phyloP scores from a whole-genome alignment of 129 eudicot genomes.

The Centrapalus pauciflorus region DNA sequence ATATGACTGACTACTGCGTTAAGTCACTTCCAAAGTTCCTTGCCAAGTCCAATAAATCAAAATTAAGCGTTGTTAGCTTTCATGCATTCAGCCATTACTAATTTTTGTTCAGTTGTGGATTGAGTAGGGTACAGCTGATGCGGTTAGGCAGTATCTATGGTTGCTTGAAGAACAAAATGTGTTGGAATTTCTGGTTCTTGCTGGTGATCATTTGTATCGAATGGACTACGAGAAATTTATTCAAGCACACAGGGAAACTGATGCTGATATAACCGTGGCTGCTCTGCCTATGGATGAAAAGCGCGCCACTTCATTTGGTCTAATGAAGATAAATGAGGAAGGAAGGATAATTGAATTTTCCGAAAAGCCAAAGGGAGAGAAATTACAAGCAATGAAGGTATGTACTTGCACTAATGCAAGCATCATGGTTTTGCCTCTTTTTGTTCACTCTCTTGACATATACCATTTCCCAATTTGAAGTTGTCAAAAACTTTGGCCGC shows the following conservation, averaged over 20 bases:
- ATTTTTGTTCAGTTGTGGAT: background rate
- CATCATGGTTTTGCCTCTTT: no score
- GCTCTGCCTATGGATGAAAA: constrained; percentile 43
- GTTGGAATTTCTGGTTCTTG: constrained; percentile 37
- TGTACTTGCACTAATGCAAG: background rate
- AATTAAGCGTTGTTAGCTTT: no score
- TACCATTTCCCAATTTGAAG: background rate
- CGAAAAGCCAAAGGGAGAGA: constrained; percentile 36
- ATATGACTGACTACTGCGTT: no score
- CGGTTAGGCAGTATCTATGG: constrained; percentile 44
- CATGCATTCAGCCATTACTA: background rate
- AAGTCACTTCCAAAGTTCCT: no score
- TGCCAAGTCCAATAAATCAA: no score
- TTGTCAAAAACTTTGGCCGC: background rate
- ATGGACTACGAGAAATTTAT: constrained; percentile 38
- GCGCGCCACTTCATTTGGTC: constrained; percentile 38
- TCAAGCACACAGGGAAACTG: constrained; percentile 39
- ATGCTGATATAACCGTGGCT: constrained; percentile 42
- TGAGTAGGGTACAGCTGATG: constrained; percentile 42
- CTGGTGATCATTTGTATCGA: constrained; percentile 46
- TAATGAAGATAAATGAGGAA: constrained; percentile 37
- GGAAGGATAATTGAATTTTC: constrained; percentile 37
- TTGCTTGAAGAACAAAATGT: constrained; percentile 42
- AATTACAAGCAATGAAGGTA: constrained; percentile 37
- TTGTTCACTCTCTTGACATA: no score